phyloP scores from a whole-genome alignment of 2,329 filamentous ascomycete species.

The Byssochlamys sp. region DNA sequence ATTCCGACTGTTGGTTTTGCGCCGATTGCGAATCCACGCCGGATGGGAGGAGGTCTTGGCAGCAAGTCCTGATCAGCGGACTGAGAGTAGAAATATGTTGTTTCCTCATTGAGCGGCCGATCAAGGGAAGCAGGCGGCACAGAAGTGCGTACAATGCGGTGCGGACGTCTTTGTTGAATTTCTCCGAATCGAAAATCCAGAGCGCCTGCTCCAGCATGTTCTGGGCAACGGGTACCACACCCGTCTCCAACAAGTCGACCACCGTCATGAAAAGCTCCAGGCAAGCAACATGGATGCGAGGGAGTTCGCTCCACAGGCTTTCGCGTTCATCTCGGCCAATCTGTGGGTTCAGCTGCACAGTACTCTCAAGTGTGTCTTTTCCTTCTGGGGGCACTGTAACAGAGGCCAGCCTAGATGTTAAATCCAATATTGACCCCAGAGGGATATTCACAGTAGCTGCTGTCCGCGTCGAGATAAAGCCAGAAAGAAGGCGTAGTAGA shows the following conservation, averaged over 20 bases:
- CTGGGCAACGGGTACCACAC: constrained; percentile 51
- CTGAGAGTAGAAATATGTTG: constrained; percentile 53
- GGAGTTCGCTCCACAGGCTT: constrained; percentile 62
- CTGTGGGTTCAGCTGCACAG: constrained; percentile 59
- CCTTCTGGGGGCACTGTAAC: constrained; percentile 46
- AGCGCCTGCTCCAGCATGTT: constrained; percentile 61
- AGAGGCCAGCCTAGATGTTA: constrained; percentile 60
- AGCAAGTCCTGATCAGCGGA: constrained; percentile 58
- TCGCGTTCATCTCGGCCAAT: constrained; percentile 74
- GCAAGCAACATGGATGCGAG: constrained; percentile 63
- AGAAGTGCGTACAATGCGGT: constrained; percentile 52
- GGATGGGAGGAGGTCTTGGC: constrained; percentile 58
- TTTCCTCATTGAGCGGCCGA: constrained; percentile 59
- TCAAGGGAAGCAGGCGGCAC: constrained; percentile 47
- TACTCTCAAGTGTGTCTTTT: constrained; percentile 30
- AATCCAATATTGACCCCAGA: constrained; percentile 57
- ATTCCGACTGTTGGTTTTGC: constrained; percentile 25
- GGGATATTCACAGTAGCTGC: constrained; percentile 57
- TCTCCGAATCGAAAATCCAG: constrained; percentile 56
- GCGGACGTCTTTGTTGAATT: constrained; percentile 46
- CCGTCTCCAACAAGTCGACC: constrained; percentile 48
- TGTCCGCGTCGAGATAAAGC: constrained; percentile 56
- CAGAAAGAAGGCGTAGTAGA: constrained; percentile 55
- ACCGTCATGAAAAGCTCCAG: constrained; percentile 54
- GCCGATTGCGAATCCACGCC: constrained; percentile 28